Base-by-base conservation (phyloP, 352 stramenopile genomes). In the Phytopythium delawarense region DNA sequence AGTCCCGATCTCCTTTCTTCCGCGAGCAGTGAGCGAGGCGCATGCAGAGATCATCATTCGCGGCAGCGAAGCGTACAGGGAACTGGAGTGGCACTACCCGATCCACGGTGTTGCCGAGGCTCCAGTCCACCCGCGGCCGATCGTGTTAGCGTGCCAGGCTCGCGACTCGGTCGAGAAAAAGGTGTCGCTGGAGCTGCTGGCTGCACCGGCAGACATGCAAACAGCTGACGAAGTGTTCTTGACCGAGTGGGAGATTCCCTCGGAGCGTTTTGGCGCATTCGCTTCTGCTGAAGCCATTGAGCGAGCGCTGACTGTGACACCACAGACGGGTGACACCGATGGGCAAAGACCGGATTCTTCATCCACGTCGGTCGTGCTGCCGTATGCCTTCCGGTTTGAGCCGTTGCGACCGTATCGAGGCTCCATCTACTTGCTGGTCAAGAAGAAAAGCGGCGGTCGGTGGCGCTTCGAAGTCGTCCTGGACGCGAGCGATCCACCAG, bases 1-100 rank as follows among this genome's bases (percentile, higher is more conserved):
- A 62, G 79, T 98, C 1, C 92, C 94, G 2, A 93, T 98, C 40
- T 92, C 77, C 7, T 98, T 98, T 64, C 57, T 88, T 4, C 94
- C 94, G 25, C 73, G 78, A 40, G 78, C 62, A 44, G 86, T 93
- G 15, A 87, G 77, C 25, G 82, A 91, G 61, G 76, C 75, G 4
- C 77, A 73, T n/a, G 81, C 80, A 1, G 74, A 91, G 54, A 79
- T 95, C 1, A 70, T 91, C 0, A 78, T 95, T 15, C 74, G 75
- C 28, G 84, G 86, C 11, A 70, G 73, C n/a, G 79, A 87, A 9
- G 73, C 84, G 11, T 91, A 89, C 37, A 58, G 68, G 1, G 84
- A 92, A 45, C 73, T 94, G 2, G 81, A 91, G 49, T 94, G 86
- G 86, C 55, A 72, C 51, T 95, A 93, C 54, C 84, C 82, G 8